Base-by-base conservation (phyloP, 176 grass and related monocot species). In the Eleusine coracana region DNA sequence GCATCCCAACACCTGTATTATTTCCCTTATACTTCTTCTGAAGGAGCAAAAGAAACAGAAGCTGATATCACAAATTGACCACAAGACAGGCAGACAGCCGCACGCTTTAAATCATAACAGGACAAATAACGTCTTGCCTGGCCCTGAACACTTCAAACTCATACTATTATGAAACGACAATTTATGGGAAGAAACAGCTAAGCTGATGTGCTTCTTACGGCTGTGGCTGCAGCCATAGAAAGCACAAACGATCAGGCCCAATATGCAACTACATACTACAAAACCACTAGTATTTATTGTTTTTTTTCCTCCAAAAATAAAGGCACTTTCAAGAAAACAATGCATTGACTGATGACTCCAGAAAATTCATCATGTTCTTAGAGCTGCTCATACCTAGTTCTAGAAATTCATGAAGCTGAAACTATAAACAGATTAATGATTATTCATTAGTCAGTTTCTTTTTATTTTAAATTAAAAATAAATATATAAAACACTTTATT, bases 21-120 rank as follows among this genome's bases (percentile, higher is more conserved):
- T 42, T 70, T 40, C 40, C 6, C 40, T 7, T 3, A 7, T 7
- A 44, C 5, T 42, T 17, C 16, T 8, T 7, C 18, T 58, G 16
- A 17, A 21, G 18, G 0, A 58, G 49, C 11, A 25, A 59, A n/a
- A 52, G 5, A 39, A 36, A 83, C 14, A 65, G 6, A 62, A 50
- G 18, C 15, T 60, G 55, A 36, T 36, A 46, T 36, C 36, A 44
- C 13, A 45, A 71, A 16, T 20, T 21, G 68, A 37, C 40, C 49
- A 62, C 28, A n/a, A 25, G 41, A 61, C 79, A 71, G 13, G 38
- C 23, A 25, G 41, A 61, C 79, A 71, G 13, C 52, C 23, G 52
- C 25, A 29, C 7, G 21, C 65, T 58, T 42, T 56, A 68, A 60
- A 37, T 73, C 70, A 27, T 63, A 77, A 29, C 61, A 83, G 70